A percentile compares a stretch with the other conserved stretches of the same genome.
These are phyloP conservation scores for Raffaelea albimanens DNA, from an alignment of 2,329 filamentous ascomycete species.

Conservation along the genomic window DNA sequence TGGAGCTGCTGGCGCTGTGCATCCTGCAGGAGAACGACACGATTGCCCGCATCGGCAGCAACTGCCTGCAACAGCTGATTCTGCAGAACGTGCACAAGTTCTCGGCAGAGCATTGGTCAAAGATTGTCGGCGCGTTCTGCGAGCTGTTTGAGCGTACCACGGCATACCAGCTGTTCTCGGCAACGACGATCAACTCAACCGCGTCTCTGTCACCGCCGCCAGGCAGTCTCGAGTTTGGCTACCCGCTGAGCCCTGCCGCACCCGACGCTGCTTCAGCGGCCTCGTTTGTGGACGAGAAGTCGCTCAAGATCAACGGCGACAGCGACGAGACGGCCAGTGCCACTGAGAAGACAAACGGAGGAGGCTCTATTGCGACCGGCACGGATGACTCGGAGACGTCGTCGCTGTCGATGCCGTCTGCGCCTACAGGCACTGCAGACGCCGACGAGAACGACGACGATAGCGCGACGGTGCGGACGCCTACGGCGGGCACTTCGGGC, in stretches of 20 bases:
- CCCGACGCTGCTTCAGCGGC: slow-evolving; percentile 3
- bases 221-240: slow-evolving; percentile 43
- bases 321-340: slow-evolving; percentile 20
- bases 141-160: slow-evolving; percentile 93
- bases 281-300: slow-evolving; percentile 38
- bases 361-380: no score
- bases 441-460: slow-evolving; percentile 22
- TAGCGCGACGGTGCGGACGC: slow-evolving; percentile 16
- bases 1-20: slow-evolving; percentile 87
- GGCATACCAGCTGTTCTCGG: slow-evolving; percentile 88
- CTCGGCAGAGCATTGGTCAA: slow-evolving; percentile 75
- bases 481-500: slow-evolving; percentile 17
- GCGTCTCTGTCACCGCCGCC: slow-evolving; percentile 40
- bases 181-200: slow-evolving; percentile 49
- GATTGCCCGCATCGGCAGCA: slow-evolving; percentile 93
- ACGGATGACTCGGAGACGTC: slow-evolving; percentile 21
- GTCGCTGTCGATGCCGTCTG: slow-evolving; percentile 17
- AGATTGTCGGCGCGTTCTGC: slow-evolving; percentile 92
- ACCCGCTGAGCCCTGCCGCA: slow-evolving; percentile 29
- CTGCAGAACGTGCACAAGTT: slow-evolving; percentile 95
- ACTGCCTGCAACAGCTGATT: slow-evolving; percentile 93
- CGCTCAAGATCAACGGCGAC: slow-evolving; percentile 50
- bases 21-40: slow-evolving; percentile 99
- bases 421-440: no score
- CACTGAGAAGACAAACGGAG: slow-evolving; percentile 10